A percentile compares a stretch with the other conserved stretches of the same genome.
phyloP scores from a whole-genome alignment of 2,329 filamentous ascomycete species.

The Lachnellula hyalina region DNA sequence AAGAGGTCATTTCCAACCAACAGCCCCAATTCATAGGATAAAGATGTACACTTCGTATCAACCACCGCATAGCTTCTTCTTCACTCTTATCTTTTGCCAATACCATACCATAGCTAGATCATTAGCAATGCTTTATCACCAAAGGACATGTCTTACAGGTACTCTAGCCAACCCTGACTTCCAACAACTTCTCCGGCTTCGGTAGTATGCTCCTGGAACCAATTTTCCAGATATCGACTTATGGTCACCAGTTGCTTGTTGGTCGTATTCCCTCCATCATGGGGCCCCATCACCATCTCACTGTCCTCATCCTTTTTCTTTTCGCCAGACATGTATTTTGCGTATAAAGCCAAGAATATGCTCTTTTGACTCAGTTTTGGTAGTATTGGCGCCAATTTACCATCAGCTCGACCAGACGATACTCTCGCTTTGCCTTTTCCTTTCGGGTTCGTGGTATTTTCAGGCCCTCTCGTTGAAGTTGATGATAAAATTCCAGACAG shows the following conservation, averaged over 20 bases:
- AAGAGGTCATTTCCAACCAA: slow-evolving; percentile 84
- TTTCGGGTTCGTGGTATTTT: slow-evolving; percentile 41
- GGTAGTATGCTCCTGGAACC: slow-evolving; percentile 64
- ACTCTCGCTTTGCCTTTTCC: slow-evolving; percentile 57
- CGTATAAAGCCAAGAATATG: slow-evolving; percentile 85
- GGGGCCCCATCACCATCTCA: slow-evolving; percentile 93
- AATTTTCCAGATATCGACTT: slow-evolving; percentile 69
- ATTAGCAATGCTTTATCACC: slow-evolving; percentile 12
- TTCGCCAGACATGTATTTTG: slow-evolving; percentile 88
- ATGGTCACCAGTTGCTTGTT: slow-evolving; percentile 82
- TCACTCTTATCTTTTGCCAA: slow-evolving; percentile 89
- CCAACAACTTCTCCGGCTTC: slow-evolving; percentile 53
- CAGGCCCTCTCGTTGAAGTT: slow-evolving; percentile 33
- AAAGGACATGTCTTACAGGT: slow-evolving; percentile 45
- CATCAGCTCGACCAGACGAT: slow-evolving; percentile 8
- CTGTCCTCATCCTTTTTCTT: slow-evolving; percentile 95
- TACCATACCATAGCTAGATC: slow-evolving; percentile 71
- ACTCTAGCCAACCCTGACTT: slow-evolving; percentile 91
- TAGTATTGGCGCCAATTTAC: slow-evolving; percentile 29
- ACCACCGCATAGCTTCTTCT: slow-evolving; percentile 73
- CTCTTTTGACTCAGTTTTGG: slow-evolving; percentile 79
- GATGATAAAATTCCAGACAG: slow-evolving; percentile 59
- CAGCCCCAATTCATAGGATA: slow-evolving; percentile 97
- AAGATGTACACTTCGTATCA: slow-evolving; percentile 81
- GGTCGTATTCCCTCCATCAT: slow-evolving; percentile 75